Percentiles rank a stretch among this genome's conserved stretches.
Conservation (phyloP, 1,284 basidiomycete species). For the Hymenochaete sp. region DNA sequence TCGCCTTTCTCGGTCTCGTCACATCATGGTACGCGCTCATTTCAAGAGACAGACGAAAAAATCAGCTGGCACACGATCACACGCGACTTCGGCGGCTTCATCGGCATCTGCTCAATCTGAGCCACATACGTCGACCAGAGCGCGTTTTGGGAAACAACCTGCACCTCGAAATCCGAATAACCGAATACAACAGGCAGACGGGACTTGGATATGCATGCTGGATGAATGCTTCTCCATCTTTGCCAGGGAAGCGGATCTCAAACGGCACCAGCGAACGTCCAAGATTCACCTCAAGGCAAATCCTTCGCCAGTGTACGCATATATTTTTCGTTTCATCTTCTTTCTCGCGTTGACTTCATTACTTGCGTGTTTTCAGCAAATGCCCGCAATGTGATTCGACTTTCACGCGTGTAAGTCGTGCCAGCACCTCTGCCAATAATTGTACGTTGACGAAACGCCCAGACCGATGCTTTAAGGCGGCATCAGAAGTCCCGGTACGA, state of each 20-base stretch:
- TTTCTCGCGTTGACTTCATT: slow-evolving; percentile 17
- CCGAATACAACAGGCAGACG: slow-evolving; percentile 39
- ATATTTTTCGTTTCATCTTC: slow-evolving; percentile 12
- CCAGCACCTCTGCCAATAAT: slow-evolving; percentile 6
- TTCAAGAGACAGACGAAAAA: slow-evolving; percentile 27
- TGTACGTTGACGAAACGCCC: slow-evolving; percentile 10
- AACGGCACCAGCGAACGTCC: slow-evolving; percentile 67
- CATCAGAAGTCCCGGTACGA: slow-evolving; percentile 60
- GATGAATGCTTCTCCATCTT: slow-evolving; percentile 70
- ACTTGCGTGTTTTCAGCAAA: slow-evolving; percentile 34
- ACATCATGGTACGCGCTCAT: slow-evolving; percentile 26
- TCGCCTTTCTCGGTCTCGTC: neutral
- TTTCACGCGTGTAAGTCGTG: slow-evolving; percentile 63
- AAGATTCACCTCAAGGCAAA: slow-evolving; percentile 59
- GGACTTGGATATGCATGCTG: slow-evolving; percentile 67
- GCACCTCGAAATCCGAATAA: slow-evolving; percentile 32
- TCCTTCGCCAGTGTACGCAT: slow-evolving; percentile 45
- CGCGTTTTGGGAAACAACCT: too few relatives aligned
- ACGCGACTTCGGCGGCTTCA: too few relatives aligned
- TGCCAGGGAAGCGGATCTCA: slow-evolving; percentile 68
- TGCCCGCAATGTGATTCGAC: slow-evolving; percentile 71
- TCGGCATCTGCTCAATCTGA: too few relatives aligned
- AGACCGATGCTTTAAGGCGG: slow-evolving; percentile 50
- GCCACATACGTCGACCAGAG: too few relatives aligned
- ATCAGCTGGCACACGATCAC: too few relatives aligned